These are phyloP conservation scores for Ophiobolus disseminans DNA, from an alignment of 2,329 filamentous ascomycete genomes.

Conservation along the genomic window DNA sequence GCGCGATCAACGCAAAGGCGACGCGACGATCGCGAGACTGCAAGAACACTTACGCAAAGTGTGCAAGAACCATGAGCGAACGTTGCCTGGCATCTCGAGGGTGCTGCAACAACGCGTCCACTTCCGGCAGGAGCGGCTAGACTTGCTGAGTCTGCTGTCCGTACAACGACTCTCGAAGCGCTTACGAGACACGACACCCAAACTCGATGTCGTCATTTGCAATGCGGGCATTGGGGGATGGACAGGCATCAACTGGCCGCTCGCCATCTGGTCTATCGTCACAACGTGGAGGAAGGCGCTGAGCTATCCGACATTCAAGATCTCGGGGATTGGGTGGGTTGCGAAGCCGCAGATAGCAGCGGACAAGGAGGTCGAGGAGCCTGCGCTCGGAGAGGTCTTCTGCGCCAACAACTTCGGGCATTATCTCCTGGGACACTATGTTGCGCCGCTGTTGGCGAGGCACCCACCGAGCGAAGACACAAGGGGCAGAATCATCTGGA, in stretches of 20 bases:
- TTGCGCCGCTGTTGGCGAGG: slow-evolving; percentile 73
- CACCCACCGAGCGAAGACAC: slow-evolving; percentile 47
- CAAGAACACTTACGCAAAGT: slow-evolving; percentile 66
- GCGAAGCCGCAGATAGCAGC: slow-evolving; percentile 60
- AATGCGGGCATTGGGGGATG: slow-evolving; percentile 92
- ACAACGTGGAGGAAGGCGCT: slow-evolving; percentile 71
- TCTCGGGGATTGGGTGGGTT: slow-evolving; percentile 63
- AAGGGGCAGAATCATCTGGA: slow-evolving; percentile 80
- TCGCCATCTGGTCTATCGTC: slow-evolving; percentile 63
- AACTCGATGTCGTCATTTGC: slow-evolving; percentile 79
- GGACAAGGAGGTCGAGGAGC: slow-evolving; percentile 52
- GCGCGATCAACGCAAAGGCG: slow-evolving; percentile 75
- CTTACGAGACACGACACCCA: slow-evolving; percentile 65
- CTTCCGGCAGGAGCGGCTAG: slow-evolving; percentile 64
- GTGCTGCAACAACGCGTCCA: slow-evolving; percentile 55
- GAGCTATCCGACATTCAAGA: slow-evolving; percentile 82
- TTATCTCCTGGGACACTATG: slow-evolving; percentile 83
- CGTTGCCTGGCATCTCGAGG: slow-evolving; percentile 48
- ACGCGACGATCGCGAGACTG: slow-evolving; percentile 72
- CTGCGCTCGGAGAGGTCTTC: slow-evolving; percentile 80
- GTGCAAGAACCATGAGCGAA: slow-evolving; percentile 45
- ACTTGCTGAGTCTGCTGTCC: slow-evolving; percentile 63
- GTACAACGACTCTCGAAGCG: slow-evolving; percentile 61
- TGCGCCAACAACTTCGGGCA: slow-evolving; percentile 94
- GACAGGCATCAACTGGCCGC: slow-evolving; percentile 75